These are phyloP conservation scores for Dalechampia spathulata DNA, from an alignment of 441 rosid species.

Conservation along the genomic window DNA sequence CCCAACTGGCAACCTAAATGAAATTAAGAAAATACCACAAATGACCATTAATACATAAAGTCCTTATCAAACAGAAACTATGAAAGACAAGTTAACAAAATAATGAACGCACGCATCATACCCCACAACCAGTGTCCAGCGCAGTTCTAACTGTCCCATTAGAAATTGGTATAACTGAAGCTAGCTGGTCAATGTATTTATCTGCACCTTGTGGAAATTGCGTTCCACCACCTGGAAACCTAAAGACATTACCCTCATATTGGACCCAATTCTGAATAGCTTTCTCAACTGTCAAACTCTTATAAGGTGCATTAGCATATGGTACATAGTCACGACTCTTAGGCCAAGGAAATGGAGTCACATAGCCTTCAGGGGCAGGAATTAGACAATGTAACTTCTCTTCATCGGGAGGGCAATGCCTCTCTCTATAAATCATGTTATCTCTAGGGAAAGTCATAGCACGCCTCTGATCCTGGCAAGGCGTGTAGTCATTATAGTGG, in stretches of 20 bases:
- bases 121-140: constrained; percentile 98
- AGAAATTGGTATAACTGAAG: constrained; percentile 75
- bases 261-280: constrained; percentile 99
- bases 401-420: constrained; percentile 71
- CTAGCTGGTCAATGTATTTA: constrained; percentile 84
- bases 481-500: constrained; percentile 75
- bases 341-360: constrained; percentile 96
- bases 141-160: constrained; percentile 96
- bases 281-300: constrained; percentile 95
- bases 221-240: constrained; percentile 98
- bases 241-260: constrained; percentile 85
- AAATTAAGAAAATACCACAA: not conserved
- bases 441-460: constrained; percentile 98
- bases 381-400: constrained; percentile 74
- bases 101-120: constrained; percentile 23
- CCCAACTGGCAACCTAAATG: constrained; percentile 91
- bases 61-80: not conserved
- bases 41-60: not conserved
- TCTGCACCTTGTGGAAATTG: constrained; percentile 99
- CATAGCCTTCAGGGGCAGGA: constrained; percentile 92
- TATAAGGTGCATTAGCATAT: constrained; percentile 93
- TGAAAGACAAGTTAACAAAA: not conserved
- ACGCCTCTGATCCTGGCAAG: constrained; percentile 90
- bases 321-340: constrained; percentile 97
- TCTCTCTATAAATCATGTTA: constrained; percentile 81